Conservation (phyloP, 2,329 filamentous ascomycete species). For the Nigrospora oryzae region DNA sequence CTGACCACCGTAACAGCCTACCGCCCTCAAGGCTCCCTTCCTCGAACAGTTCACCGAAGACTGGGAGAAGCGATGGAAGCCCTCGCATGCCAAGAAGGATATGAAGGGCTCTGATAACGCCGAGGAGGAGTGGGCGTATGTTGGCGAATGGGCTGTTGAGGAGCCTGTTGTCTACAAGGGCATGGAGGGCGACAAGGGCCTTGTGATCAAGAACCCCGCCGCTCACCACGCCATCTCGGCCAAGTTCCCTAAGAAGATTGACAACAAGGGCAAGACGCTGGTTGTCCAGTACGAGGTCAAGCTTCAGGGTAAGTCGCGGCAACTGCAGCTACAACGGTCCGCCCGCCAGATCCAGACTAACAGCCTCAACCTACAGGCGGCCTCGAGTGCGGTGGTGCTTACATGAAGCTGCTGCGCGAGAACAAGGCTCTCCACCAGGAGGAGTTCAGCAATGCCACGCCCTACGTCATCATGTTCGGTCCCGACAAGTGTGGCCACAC, state of each 20-base stretch:
- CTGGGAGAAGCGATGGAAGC: constrained; percentile 91
- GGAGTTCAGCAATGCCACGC: constrained; percentile 95
- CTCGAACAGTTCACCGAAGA: constrained; percentile 97
- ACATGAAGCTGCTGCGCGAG: constrained; percentile 97
- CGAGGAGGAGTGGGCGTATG: constrained; percentile 94
- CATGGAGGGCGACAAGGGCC: constrained; percentile 89
- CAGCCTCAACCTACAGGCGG: constrained; percentile 51
- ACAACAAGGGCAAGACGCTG: constrained; percentile 94
- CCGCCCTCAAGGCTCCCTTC: constrained; percentile 84
- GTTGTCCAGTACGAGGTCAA: constrained; percentile 99
- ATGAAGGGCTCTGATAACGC: constrained; percentile 60
- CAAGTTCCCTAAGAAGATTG: constrained; percentile 93
- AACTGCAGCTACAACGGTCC: not conserved
- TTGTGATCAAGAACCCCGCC: constrained; percentile 95
- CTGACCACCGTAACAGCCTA: constrained; percentile 51
- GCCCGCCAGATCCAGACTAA: constrained; percentile 19
- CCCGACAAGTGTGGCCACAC: constrained; percentile 98
- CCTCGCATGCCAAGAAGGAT: constrained; percentile 95
- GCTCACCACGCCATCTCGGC: constrained; percentile 99
- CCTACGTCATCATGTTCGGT: constrained; percentile 99
- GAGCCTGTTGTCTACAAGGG: constrained; percentile 87
- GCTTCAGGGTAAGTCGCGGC: constrained; percentile 71
- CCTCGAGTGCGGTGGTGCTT: constrained; percentile 95
- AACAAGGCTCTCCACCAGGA: constrained; percentile 95
- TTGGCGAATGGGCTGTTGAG: constrained; percentile 94